A percentile compares a stretch with the other conserved stretches of the same genome.
Evolutionary conservation across 306 rosid genomes (phyloP).

Genomic region (Dalbergia cultrata): DNA sequence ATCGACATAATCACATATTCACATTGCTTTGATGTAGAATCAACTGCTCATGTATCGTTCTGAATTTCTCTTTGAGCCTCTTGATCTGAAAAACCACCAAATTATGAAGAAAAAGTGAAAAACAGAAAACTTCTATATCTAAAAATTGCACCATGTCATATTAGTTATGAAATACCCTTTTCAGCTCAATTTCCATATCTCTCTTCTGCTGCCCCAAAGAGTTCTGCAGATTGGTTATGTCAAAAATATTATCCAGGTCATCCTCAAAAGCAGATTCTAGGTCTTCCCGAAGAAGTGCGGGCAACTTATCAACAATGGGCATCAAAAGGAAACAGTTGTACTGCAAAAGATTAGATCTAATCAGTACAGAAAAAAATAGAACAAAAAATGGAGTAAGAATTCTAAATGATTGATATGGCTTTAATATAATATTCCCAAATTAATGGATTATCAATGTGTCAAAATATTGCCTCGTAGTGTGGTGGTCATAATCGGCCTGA

Average conservation of each 20-base stretch:
- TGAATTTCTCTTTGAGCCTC: constrained; percentile 95
- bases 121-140: constrained; percentile 21
- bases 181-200: constrained; percentile 81
- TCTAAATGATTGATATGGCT: constrained; percentile 20
- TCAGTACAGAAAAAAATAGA: constrained; percentile 33
- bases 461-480: neutral
- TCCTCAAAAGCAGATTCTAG: constrained; percentile 91
- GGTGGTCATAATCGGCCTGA: constrained; percentile 10
- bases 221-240: constrained; percentile 79
- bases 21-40: constrained; percentile 57
- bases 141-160: constrained; percentile 30
- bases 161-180: constrained; percentile 71
- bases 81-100: constrained; percentile 68
- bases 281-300: constrained; percentile 91
- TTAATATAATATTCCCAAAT: neutral
- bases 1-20: constrained; percentile 31
- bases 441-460: constrained; percentile 26
- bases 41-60: constrained; percentile 77
- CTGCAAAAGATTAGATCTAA: constrained; percentile 62
- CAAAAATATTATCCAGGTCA: constrained; percentile 84
- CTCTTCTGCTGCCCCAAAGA: constrained; percentile 79
- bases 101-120: constrained; percentile 22
- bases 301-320: constrained; percentile 99
- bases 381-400: constrained; percentile 5
- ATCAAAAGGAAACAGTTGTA: constrained; percentile 97